A percentile compares a stretch with the other conserved stretches of the same genome.
These are phyloP conservation scores for Helotiales sp. DNA, from an alignment of 2,329 filamentous ascomycete species.

Conservation along the genomic window DNA sequence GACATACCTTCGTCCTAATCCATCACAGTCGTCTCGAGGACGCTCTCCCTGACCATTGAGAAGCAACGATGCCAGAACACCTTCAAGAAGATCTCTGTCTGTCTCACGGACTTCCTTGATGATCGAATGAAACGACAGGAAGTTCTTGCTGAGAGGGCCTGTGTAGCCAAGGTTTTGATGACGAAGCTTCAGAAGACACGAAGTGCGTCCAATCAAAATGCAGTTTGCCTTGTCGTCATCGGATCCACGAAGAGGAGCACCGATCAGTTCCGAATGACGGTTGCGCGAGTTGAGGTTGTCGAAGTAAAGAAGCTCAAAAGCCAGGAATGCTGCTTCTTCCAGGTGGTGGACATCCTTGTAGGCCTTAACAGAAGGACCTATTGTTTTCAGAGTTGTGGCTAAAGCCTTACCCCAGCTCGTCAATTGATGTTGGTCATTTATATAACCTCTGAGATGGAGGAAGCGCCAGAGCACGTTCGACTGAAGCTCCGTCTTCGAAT, in stretches of 20 bases:
- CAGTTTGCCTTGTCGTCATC: slow-evolving; percentile 80
- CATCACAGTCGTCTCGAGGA: slow-evolving; percentile 61
- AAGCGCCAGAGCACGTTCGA: slow-evolving; percentile 86
- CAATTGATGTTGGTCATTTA: slow-evolving; percentile 77
- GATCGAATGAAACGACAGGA: slow-evolving; percentile 85
- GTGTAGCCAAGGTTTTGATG: slow-evolving; percentile 91
- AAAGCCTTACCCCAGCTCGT: slow-evolving; percentile 86
- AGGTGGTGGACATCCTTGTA: slow-evolving; percentile 53
- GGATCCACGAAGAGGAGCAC: slow-evolving; percentile 58
- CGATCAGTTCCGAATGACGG: slow-evolving; percentile 58
- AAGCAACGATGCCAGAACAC: slow-evolving; percentile 79
- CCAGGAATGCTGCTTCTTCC: slow-evolving; percentile 80
- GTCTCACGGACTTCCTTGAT: slow-evolving; percentile 78
- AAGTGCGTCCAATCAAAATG: slow-evolving; percentile 83
- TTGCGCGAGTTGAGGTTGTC: slow-evolving; percentile 76
- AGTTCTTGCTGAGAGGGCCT: slow-evolving; percentile 87
- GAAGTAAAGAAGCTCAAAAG: slow-evolving; percentile 82
- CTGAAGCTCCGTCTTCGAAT: slow-evolving; percentile 71
- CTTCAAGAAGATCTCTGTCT: slow-evolving; percentile 83
- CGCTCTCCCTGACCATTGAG: slow-evolving; percentile 79
- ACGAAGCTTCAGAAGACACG: slow-evolving; percentile 79
- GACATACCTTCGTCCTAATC: slow-evolving; percentile 74
- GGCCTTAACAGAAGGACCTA: slow-evolving; percentile 58
- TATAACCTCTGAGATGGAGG: slow-evolving; percentile 85
- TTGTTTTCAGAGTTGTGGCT: slow-evolving; percentile 66